A percentile compares a stretch with the other conserved stretches of the same genome.
phyloP scores from a whole-genome alignment of 2,329 filamentous ascomycete genomes.

The Aspergillus phoenicis region DNA sequence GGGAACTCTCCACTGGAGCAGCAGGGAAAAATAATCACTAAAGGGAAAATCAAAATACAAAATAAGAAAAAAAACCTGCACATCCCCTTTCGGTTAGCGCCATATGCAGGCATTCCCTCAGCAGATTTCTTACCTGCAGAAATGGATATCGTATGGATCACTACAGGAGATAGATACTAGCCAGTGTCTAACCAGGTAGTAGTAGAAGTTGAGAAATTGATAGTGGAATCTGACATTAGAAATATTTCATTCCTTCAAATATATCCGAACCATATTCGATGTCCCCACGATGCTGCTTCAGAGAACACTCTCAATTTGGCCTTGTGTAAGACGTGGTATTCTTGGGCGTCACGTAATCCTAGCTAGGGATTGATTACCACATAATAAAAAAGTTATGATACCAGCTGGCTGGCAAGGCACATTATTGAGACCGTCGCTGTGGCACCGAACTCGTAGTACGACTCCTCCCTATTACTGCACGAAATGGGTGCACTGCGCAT shows the following conservation, averaged over 20 bases:
- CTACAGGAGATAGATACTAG: not conserved
- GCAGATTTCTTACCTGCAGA: slow-evolving; percentile 1
- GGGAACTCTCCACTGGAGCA: not conserved
- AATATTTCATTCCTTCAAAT: too few species aligned
- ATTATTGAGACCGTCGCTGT: not conserved
- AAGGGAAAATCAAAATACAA: too few species aligned
- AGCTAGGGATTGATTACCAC: too few species aligned
- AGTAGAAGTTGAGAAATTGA: too few species aligned
- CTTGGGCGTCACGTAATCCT: too few species aligned
- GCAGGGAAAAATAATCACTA: not conserved
- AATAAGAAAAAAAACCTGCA: not conserved
- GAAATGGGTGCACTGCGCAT: slow-evolving; percentile 12
- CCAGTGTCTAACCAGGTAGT: not conserved
- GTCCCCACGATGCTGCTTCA: too few species aligned
- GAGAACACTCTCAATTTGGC: too few species aligned
- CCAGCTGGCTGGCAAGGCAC: not conserved
- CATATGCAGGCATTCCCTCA: not conserved
- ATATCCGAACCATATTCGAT: too few species aligned
- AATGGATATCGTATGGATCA: not conserved
- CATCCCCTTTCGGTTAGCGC: not conserved
- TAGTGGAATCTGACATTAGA: too few species aligned
- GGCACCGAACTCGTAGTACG: slow-evolving; percentile 1
- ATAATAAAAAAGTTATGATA: not conserved
- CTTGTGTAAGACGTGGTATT: too few species aligned
- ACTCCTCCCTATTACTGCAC: not conserved